Conservation (phyloP, 441 rosid genomes). For the Biscutella laevigata region DNA sequence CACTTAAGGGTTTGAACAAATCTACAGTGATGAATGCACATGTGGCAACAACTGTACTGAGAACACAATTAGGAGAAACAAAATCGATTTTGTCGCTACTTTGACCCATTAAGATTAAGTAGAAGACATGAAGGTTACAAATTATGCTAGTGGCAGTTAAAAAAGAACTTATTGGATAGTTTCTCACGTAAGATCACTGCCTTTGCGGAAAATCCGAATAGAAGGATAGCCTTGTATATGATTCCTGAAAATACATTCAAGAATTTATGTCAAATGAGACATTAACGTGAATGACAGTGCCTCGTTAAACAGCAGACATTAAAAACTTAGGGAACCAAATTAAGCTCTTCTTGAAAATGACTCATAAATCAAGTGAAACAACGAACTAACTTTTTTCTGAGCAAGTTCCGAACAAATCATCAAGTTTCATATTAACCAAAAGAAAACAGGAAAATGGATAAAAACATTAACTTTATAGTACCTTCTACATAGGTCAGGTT, state of each 20-base stretch:
- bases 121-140: not conserved
- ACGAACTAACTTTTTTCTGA: not conserved
- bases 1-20: not conserved
- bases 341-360: not conserved
- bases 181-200: conserved; percentile 75
- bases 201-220: conserved; percentile 92
- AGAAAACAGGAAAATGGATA: conserved; percentile 3
- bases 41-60: conserved; percentile 8
- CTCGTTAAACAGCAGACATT: not conserved
- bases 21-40: not conserved
- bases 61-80: conserved; percentile 2
- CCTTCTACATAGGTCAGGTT: conserved; percentile 73
- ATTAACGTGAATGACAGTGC: not conserved
- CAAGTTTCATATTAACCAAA: conserved; percentile 10
- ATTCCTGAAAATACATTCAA: conserved; percentile 45
- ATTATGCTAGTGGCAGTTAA: not conserved
- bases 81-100: not conserved
- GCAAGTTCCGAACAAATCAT: conserved; percentile 8
- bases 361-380: conserved; percentile 5
- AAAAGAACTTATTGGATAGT: conserved; percentile 2
- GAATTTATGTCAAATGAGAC: conserved; percentile 2
- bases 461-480: conserved; percentile 25
- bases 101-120: not conserved
- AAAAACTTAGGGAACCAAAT: not conserved
- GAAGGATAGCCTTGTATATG: conserved; percentile 98